phyloP scores from a whole-genome alignment of 352 stramenopile species.

The Phytopythium sindhum region DNA sequence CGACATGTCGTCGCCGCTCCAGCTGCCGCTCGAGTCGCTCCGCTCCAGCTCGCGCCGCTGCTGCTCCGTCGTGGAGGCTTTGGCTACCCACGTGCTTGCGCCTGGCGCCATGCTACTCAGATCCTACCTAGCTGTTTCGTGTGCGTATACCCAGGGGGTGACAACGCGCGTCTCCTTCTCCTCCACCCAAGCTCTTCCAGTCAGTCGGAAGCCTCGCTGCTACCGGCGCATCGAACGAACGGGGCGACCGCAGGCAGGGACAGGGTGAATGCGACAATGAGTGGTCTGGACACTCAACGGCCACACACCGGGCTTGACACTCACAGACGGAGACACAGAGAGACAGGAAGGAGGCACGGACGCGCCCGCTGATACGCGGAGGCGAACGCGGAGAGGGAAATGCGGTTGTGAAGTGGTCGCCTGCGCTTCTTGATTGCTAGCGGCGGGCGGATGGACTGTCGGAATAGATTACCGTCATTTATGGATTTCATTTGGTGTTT shows the following conservation, averaged over 20 bases:
- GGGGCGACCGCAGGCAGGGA: too few species aligned
- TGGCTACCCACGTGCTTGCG: neutral
- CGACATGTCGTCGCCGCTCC: slow-evolving; percentile 16
- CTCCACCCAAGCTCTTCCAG: neutral
- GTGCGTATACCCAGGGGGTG: neutral
- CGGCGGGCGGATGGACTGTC: neutral
- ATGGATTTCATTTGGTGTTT: too few species aligned
- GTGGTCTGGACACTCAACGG: neutral
- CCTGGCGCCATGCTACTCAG: neutral
- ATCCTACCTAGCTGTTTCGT: neutral
- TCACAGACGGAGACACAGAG: neutral
- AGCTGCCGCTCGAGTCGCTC: slow-evolving; percentile 5
- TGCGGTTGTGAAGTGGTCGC: neutral
- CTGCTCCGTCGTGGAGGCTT: neutral
- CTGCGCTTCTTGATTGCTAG: neutral
- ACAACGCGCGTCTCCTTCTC: neutral
- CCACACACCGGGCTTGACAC: too few species aligned
- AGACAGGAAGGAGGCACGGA: neutral
- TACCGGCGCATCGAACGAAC: neutral
- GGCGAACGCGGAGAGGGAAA: slow-evolving; percentile 1
- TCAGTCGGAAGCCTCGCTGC: neutral
- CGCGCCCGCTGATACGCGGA: neutral
- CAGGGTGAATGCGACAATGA: neutral
- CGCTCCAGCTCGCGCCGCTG: neutral
- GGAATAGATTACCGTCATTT: neutral